Evolutionary conservation across 2,329 filamentous ascomycete species (phyloP), one percentile per base, ranked within the genome.

Genomic region (Cercospora brassicicola): DNA sequence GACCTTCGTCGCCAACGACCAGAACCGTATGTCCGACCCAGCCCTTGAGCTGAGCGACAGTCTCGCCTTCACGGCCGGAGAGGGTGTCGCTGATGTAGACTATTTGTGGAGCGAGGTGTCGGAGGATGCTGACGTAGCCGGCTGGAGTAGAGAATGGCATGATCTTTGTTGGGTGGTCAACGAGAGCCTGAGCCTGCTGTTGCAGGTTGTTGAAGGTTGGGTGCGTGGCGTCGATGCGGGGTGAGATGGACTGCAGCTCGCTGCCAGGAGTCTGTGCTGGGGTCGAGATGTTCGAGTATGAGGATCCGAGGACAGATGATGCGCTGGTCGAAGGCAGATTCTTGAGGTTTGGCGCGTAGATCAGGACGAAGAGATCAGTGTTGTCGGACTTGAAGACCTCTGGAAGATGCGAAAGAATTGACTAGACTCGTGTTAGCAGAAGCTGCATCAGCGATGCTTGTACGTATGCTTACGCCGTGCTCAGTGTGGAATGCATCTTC

Each of bases 391-490:
- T 89, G 72, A 90, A 89, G 68, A 91, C 87, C 70, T 89, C 87
- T 42, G 93, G 92, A 60, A 98, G 91, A 78, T 96, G 91, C 53
- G 94, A 96, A 66, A 98, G 86, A 73, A 98, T 91, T 30, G 83
- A 84, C 83, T 85, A 31, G 51, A 51, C 10, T 20, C 11, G 7
- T 42, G 61, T 78, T 72, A 81, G 76, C 63, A 26, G 26, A 36
- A 30, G 15, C 11, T 9, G 4, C 33, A 20, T 15, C 28, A n/a
- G 28, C 15, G 10, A 4, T n/a, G 7, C 23, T 61, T 26, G 57
- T 13, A 18, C 30, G 7, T 60, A 9, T 69, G 83, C 91, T 81
- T 87, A 97, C 93, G 64, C 92, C 92, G 80, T 96, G 91, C 78
- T 96, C 91, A 70, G 91, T 88, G 75, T 78, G 77, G 73, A 82